phyloP scores from a whole-genome alignment of 2,329 filamentous ascomycete genomes.

The Phaeosphaeriaceae sp. region DNA sequence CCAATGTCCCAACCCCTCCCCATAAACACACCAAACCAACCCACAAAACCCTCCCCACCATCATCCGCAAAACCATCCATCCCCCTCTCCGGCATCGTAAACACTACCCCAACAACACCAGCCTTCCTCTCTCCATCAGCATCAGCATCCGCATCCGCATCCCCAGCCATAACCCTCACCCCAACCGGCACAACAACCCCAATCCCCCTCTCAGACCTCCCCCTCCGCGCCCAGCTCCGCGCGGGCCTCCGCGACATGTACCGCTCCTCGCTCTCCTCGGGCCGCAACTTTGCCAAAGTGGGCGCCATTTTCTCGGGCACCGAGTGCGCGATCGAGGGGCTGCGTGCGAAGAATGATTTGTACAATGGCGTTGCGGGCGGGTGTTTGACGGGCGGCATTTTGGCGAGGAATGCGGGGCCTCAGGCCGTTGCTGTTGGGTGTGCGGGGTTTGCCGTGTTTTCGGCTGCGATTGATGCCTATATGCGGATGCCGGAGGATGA shows the following conservation, averaged over 20 bases:
- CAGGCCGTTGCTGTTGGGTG: constrained; percentile 88
- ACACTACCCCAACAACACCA: too few species aligned
- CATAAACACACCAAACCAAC: constrained; percentile 51
- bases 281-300: constrained; percentile 92
- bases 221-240: constrained; percentile 81
- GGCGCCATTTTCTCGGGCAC: constrained; percentile 90
- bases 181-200: constrained; percentile 46
- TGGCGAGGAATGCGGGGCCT: constrained; percentile 86
- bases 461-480: constrained; percentile 88
- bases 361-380: constrained; percentile 86
- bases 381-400: constrained; percentile 86
- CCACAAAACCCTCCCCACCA: constrained; percentile 2
- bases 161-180: constrained; percentile 67
- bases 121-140: too few species aligned
- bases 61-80: constrained; percentile 28
- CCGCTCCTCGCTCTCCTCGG: constrained; percentile 76
- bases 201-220: constrained; percentile 66
- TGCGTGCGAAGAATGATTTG: constrained; percentile 91
- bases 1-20: constrained; percentile 65
- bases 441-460: constrained; percentile 91
- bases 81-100: constrained; percentile 59
- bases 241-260: constrained; percentile 96
- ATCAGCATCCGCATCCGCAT: constrained; percentile 70
- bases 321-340: constrained; percentile 92
- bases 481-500: constrained; percentile 63